A percentile compares a stretch with the other conserved stretches of the same genome.
These are phyloP conservation scores for Termitomyces sp. DNA, from an alignment of 768 basidiomycete genomes.

Conservation along the genomic window DNA sequence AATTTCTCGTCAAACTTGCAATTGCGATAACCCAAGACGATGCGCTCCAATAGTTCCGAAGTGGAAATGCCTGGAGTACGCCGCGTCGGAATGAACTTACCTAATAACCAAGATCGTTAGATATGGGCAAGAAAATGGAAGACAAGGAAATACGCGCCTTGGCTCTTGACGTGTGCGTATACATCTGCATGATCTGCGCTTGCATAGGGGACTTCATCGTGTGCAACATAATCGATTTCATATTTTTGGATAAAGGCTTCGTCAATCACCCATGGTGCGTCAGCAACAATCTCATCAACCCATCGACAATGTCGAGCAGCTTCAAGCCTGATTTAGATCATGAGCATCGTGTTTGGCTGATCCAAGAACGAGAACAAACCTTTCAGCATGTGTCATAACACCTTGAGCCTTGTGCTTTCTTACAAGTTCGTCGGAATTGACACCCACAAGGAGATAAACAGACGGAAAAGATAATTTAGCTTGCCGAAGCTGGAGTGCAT, in stretches of 20 bases:
- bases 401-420: conserved; percentile 72
- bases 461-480: conserved; percentile 91
- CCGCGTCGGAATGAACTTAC: conserved; percentile 92
- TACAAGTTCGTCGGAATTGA: conserved; percentile 86
- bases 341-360: neutral
- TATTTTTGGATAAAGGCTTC: conserved; percentile 79
- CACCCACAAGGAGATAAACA: conserved; percentile 92
- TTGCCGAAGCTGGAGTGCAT: conserved; percentile 93
- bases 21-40: conserved; percentile 82
- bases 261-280: conserved; percentile 89
- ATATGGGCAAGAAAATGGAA: neutral
- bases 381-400: conserved; percentile 85
- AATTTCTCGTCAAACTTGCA: conserved; percentile 88
- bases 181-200: conserved; percentile 82
- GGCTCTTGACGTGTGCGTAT: conserved; percentile 74
- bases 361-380: conserved; percentile 3
- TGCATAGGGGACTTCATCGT: conserved; percentile 89
- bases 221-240: conserved; percentile 94
- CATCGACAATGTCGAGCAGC: conserved; percentile 94
- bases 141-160: conserved; percentile 41
- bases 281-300: conserved; percentile 91
- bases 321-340: conserved; percentile 54
- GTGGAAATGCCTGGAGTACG: conserved; percentile 95
- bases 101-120: conserved; percentile 31
- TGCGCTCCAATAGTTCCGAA: conserved; percentile 87